phyloP scores from a whole-genome alignment of 2,329 filamentous ascomycete species.

The Beauveria medogensis region DNA sequence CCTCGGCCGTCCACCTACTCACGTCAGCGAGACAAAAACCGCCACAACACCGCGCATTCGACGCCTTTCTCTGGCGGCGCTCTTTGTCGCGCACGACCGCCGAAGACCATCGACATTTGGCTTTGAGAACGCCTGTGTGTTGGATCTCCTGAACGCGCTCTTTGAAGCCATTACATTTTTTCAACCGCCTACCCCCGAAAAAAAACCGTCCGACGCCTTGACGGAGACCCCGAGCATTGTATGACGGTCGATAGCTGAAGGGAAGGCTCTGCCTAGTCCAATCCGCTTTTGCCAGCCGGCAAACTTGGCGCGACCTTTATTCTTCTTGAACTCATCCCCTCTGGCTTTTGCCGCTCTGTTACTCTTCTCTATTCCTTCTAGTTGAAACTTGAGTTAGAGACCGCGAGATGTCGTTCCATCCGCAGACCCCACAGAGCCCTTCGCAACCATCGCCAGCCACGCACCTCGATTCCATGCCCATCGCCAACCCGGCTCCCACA shows the following conservation, averaged over 20 bases:
- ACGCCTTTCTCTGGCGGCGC: slow-evolving; percentile 1
- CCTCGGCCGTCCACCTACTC: not conserved
- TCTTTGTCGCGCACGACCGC: not conserved
- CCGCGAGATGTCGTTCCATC: slow-evolving; percentile 54
- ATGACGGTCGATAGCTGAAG: slow-evolving; percentile 13
- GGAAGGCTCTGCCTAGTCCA: slow-evolving; percentile 10
- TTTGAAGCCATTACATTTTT: not conserved
- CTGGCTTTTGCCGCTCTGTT: not conserved
- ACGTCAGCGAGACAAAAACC: slow-evolving; percentile 4
- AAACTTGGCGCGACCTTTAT: slow-evolving; percentile 10
- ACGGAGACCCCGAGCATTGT: slow-evolving; percentile 7
- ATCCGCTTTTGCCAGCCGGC: slow-evolving; percentile 11
- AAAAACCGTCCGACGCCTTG: not conserved
- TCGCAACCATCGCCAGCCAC: slow-evolving; percentile 52
- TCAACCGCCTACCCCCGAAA: not conserved
- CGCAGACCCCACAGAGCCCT: slow-evolving; percentile 60
- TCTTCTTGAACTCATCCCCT: not conserved
- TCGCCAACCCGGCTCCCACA: slow-evolving; percentile 35
- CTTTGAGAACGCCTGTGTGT: no score
- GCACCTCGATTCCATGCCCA: slow-evolving; percentile 38
- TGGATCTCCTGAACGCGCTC: not conserved
- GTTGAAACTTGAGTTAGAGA: not conserved
- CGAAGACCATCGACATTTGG: not conserved
- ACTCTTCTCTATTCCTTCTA: not conserved
- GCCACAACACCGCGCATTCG: slow-evolving; percentile 1